Evolutionary conservation across 495 filamentous ascomycete species (phyloP), one percentile per base, ranked within the genome.

Genomic region (Podospora tetraspora): DNA sequence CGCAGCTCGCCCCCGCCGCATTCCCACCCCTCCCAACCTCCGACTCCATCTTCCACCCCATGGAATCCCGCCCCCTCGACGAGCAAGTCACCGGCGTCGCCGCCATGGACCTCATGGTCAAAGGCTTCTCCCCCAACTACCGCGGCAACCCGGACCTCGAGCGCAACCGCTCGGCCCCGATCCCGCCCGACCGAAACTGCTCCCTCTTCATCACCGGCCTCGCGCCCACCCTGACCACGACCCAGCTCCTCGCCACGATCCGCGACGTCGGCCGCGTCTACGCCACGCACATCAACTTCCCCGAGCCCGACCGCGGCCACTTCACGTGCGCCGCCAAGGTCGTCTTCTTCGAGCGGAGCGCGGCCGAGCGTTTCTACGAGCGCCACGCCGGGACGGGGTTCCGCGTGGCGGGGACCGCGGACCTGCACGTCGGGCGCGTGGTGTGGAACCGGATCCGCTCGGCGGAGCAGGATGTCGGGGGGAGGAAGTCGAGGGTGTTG

Each of bases 151-250:
- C 62, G 3, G 61, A 59, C 58, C 43, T 76, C 0, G 9, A 13
- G 2, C 59, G 24, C 0, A 80, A 80, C 70, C 72, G 68, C 58
- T 76, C 75, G 0, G 80, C 77, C 0, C 22, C 71, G 59, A 76
- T 82, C 57, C 66, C 76, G 0, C 69, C 71, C 13, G 64, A 73
- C 4, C 11, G 66, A 0, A 80, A 75, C 66, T 80, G 78, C 23
- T 71, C 74, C 1, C 71, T 83, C 0, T 83, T 77, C 74, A 63
- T 83, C 8, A 78, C 73, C 0, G 72, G 74, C 5, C 73, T 83
- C 0, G 77, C 80, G 0, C 65, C 73, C 0, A 43, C 34, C 8
- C 69, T 76, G 27, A 77, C 73, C 0, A 66, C 69, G n/a, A 9
- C 30, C 1, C 27, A 72, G 5, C 73, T 83, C 0, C 75, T 83